These are phyloP conservation scores for Wakefieldia striispora DNA, from an alignment of 768 basidiomycete genomes.

Conservation along the genomic window DNA sequence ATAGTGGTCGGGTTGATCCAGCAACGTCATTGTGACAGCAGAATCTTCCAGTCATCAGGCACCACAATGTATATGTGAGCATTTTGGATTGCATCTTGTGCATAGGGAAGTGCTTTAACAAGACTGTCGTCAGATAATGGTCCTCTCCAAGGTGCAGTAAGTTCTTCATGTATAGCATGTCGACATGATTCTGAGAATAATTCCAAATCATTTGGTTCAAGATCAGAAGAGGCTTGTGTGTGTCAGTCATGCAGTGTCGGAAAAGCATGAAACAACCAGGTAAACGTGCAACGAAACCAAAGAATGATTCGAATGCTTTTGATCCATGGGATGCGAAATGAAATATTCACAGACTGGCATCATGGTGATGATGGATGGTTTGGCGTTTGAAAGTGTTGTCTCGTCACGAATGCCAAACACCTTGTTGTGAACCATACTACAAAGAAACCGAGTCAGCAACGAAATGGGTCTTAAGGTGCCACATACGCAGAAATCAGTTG, in stretches of 20 bases:
- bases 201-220: conserved; percentile 88
- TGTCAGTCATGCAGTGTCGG: conserved; percentile 90
- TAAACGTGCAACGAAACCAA: conserved; percentile 97
- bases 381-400: conserved; percentile 88
- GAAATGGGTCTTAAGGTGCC: background rate
- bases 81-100: conserved; percentile 94
- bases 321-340: conserved; percentile 97
- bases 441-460: background rate
- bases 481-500: conserved; percentile 93
- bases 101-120: conserved; percentile 92
- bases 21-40: conserved; percentile 94
- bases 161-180: conserved; percentile 99
- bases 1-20: conserved; percentile 99
- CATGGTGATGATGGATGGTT: conserved; percentile 95
- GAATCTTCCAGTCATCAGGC: conserved; percentile 91
- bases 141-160: conserved; percentile 97
- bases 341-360: conserved; percentile 99
- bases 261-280: conserved; percentile 99
- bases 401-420: conserved; percentile 95
- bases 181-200: conserved; percentile 94
- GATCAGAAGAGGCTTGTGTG: conserved; percentile 91
- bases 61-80: conserved; percentile 94
- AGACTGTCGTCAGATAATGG: conserved; percentile 94
- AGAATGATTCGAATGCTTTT: conserved; percentile 97
- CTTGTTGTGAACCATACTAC: conserved; percentile 95